Conservation (phyloP, 768 basidiomycete genomes). For the Butyriboletus loyo region DNA sequence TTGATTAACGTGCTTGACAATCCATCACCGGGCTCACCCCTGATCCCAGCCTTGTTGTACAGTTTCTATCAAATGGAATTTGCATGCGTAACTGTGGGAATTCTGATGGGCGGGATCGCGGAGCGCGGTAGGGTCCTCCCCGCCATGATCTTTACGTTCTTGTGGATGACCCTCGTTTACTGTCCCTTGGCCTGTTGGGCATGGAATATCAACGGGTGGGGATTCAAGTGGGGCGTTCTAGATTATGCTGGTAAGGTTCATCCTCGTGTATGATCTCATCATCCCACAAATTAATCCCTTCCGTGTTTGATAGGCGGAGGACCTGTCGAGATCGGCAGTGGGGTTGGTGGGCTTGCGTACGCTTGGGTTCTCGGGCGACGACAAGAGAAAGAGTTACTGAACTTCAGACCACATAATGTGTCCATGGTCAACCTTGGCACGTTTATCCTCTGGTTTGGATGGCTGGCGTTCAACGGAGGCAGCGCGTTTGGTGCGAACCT, state of each 20-base stretch:
- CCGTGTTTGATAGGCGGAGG: conserved; percentile 56
- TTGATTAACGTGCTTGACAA: conserved; percentile 65
- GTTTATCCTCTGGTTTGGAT: conserved; percentile 85
- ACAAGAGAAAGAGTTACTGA: conserved; percentile 63
- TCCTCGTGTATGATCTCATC: conserved; percentile 1
- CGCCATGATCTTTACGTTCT: conserved; percentile 74
- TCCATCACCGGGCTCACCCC: conserved; percentile 75
- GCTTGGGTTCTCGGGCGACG: conserved; percentile 85
- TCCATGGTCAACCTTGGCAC: conserved; percentile 81
- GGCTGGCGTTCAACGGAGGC: conserved; percentile 89
- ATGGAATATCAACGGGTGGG: conserved; percentile 84
- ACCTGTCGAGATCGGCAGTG: conserved; percentile 85
- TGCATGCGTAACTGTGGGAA: conserved; percentile 75
- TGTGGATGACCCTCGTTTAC: conserved; percentile 87
- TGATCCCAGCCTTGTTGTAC: conserved; percentile 81
- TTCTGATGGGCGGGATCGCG: conserved; percentile 76
- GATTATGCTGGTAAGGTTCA: conserved; percentile 75
- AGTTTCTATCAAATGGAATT: conserved; percentile 88
- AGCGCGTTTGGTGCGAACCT: conserved; percentile 87
- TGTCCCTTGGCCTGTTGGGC: conserved; percentile 86
- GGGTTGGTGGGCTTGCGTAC: conserved; percentile 81
- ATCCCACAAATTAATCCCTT: not conserved
- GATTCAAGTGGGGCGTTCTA: conserved; percentile 76
- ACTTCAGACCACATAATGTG: conserved; percentile 88
- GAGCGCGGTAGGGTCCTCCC: conserved; percentile 85